A percentile compares a stretch with the other conserved stretches of the same genome.
phyloP scores from a whole-genome alignment of 202 grass and related monocot genomes.

The Bolboschoenoplectus hybrid region DNA sequence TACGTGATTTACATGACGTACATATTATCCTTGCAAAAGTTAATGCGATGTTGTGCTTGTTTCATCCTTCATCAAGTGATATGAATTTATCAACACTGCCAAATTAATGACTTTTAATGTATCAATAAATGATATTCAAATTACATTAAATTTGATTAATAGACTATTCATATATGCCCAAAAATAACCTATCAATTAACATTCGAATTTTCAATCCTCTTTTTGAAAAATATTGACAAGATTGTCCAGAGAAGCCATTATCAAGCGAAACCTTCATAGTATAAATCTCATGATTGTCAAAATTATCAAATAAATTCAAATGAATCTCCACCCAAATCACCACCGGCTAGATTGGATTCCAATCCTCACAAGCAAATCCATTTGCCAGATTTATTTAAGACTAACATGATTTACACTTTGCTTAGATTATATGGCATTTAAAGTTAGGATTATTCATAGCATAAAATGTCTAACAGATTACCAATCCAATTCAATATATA shows the following conservation, averaged over 20 bases:
- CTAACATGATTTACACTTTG: conserved; percentile 26
- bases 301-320: not conserved
- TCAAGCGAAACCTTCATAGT: not conserved
- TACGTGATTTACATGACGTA: too few species aligned
- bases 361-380: not conserved
- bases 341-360: not conserved
- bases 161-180: not conserved
- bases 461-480: not conserved
- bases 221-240: not conserved
- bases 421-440: not conserved
- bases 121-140: not conserved
- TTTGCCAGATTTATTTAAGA: conserved; percentile 6
- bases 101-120: not conserved
- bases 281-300: not conserved
- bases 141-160: not conserved
- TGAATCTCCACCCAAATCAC: not conserved
- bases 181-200: not conserved
- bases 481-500: conserved; percentile 1
- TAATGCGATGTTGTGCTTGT: not conserved
- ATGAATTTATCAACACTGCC: not conserved
- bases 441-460: conserved; percentile 27
- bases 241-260: not conserved
- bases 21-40: too few species aligned
- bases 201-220: not conserved
- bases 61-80: not conserved